Evolutionary conservation across 306 rosid genomes (phyloP).

Genomic region (Lathyrus tuberosus): DNA sequence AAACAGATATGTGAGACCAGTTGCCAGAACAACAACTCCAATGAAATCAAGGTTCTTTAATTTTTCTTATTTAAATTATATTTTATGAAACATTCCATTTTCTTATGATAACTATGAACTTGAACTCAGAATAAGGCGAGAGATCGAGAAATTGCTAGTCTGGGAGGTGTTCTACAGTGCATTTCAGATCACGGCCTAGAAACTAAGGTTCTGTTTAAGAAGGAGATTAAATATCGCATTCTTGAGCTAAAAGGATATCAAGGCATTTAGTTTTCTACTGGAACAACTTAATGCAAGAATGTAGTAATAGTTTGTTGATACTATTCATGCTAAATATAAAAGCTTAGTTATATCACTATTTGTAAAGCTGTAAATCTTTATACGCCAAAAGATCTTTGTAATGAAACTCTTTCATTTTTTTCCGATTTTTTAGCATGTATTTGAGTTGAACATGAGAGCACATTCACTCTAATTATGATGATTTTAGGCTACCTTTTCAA

Average conservation of each 20-base stretch:
- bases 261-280: slow-evolving; percentile 5
- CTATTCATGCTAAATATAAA: too few relatives aligned
- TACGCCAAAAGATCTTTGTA: too few relatives aligned
- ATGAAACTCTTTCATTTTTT: too few relatives aligned
- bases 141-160: slow-evolving; percentile 47
- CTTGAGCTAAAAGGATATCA: slow-evolving; percentile 29
- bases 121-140: slow-evolving; percentile 49
- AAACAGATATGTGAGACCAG: slow-evolving; percentile 18
- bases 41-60: slow-evolving; percentile 41
- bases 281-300: neutral
- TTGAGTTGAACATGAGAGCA: too few relatives aligned
- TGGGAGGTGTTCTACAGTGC: slow-evolving; percentile 43
- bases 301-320: too few relatives aligned
- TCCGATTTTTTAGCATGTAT: too few relatives aligned
- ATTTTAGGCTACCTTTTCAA: too few relatives aligned
- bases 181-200: slow-evolving; percentile 47
- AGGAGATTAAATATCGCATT: slow-evolving; percentile 41
- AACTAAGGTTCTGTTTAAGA: slow-evolving; percentile 30
- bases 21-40: slow-evolving; percentile 14
- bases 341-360: neutral
- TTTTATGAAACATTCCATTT: slow-evolving; percentile 16
- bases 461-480: too few relatives aligned
- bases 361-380: too few relatives aligned
- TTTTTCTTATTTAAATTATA: slow-evolving; percentile 4
- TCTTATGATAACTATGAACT: neutral